Evolutionary conservation across 495 filamentous ascomycete species (phyloP).

Genomic region (Xylaria acuta): DNA sequence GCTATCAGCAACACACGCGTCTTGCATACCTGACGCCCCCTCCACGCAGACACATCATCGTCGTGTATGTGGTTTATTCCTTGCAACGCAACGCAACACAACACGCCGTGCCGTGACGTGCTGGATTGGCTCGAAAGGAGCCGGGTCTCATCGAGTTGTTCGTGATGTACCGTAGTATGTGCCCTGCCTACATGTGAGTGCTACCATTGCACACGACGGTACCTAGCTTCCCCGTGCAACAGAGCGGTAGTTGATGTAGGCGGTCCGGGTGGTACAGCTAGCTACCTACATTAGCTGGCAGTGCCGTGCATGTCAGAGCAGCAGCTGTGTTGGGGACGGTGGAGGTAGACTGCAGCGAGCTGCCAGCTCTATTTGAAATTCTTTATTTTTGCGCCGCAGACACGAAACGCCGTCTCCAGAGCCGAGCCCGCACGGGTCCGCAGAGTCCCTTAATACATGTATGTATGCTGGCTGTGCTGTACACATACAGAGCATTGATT

Average conservation of each 20-base stretch:
- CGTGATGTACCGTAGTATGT: not conserved
- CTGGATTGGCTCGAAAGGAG: not conserved
- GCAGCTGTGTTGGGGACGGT: slow-evolving; percentile 5
- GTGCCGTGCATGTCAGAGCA: not conserved
- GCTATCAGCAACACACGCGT: slow-evolving; percentile 12
- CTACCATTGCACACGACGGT: not conserved
- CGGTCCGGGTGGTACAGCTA: not conserved
- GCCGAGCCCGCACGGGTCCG: slow-evolving; percentile 22
- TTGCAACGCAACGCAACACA: slow-evolving; percentile 2
- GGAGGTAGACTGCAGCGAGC: not conserved
- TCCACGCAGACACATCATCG: slow-evolving; percentile 17
- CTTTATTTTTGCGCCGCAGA: slow-evolving; percentile 1
- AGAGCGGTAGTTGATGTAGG: too few relatives aligned
- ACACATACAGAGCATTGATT: slow-evolving; percentile 8
- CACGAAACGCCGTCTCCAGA: slow-evolving; percentile 10
- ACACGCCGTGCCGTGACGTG: not conserved
- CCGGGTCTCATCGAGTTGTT: not conserved
- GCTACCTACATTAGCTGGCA: not conserved
- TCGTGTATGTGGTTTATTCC: slow-evolving; percentile 11
- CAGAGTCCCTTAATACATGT: not conserved
- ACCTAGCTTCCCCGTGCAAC: slow-evolving; percentile 7
- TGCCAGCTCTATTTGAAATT: slow-evolving; percentile 23
- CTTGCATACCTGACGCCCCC: slow-evolving; percentile 13
- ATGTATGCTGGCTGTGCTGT: too few relatives aligned
- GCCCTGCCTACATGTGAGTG: not conserved